These are phyloP conservation scores for Neoascochyta sp. DNA, from an alignment of 2,329 filamentous ascomycete genomes.

Conservation along the genomic window DNA sequence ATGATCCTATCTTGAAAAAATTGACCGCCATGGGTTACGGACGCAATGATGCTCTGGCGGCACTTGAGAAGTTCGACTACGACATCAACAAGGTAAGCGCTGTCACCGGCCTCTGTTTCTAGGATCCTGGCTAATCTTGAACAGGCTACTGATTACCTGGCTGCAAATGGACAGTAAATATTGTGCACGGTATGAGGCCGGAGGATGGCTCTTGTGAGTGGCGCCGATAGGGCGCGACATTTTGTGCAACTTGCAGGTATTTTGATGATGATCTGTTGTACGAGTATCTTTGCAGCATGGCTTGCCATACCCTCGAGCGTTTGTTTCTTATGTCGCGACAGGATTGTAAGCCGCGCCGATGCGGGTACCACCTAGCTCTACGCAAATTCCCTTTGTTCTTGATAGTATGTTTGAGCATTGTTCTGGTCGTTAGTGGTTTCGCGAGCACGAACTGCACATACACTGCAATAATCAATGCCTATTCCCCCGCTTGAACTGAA, in stretches of 20 bases:
- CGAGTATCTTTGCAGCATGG: slow-evolving; percentile 31
- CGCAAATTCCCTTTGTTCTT: too few relatives aligned
- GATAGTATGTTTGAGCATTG: background rate
- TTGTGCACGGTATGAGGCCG: too few relatives aligned
- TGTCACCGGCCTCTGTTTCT: background rate
- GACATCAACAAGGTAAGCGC: slow-evolving; percentile 79
- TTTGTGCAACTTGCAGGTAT: slow-evolving; percentile 8
- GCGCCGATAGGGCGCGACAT: slow-evolving; percentile 4
- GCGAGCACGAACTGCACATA: too few relatives aligned
- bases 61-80: slow-evolving; percentile 93
- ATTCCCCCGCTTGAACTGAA: slow-evolving; percentile 5
- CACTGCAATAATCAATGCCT: slow-evolving; percentile 16
- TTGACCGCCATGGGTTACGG: slow-evolving; percentile 86
- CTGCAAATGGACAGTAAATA: slow-evolving; percentile 13
- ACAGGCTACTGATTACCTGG: slow-evolving; percentile 37
- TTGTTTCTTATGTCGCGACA: slow-evolving; percentile 11
- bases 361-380: too few relatives aligned
- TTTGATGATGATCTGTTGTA: slow-evolving; percentile 23
- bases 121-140: slow-evolving; percentile 14
- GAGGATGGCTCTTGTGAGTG: background rate
- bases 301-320: slow-evolving; percentile 26
- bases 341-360: too few relatives aligned
- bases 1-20: slow-evolving; percentile 87
- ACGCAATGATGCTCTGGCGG: slow-evolving; percentile 67
- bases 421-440: slow-evolving; percentile 1